Percentiles rank a stretch among this genome's conserved stretches.
Conservation (phyloP, 1,139 yeast species). For the Blastobotrys aristatus region DNA sequence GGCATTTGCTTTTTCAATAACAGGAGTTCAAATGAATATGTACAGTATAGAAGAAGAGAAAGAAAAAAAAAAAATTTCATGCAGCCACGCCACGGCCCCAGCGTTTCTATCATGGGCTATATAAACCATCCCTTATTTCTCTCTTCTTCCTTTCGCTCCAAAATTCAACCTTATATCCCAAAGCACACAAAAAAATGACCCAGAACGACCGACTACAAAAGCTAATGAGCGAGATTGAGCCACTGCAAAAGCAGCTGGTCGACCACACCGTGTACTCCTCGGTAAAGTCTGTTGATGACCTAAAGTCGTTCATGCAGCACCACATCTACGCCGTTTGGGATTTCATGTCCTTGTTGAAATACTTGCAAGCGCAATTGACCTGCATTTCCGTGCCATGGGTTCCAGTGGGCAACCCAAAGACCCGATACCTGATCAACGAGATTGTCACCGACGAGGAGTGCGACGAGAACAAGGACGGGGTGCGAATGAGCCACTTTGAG, state of each 20-base stretch:
- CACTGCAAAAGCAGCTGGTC: slow-evolving; percentile 19
- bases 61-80: too few species aligned
- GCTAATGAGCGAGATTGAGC: slow-evolving; percentile 21
- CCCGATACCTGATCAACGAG: slow-evolving; percentile 23
- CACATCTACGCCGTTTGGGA: slow-evolving; percentile 26
- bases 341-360: slow-evolving; percentile 23
- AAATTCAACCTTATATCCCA: not conserved
- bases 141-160: not conserved
- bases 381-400: slow-evolving; percentile 23
- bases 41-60: too few species aligned
- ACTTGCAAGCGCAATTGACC: slow-evolving; percentile 20
- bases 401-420: slow-evolving; percentile 23
- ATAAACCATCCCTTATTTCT: not conserved
- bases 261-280: slow-evolving; percentile 21
- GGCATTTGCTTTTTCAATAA: too few species aligned
- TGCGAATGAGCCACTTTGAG: slow-evolving; percentile 23
- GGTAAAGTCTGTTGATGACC: slow-evolving; percentile 21
- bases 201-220: slow-evolving; percentile 16
- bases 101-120: too few species aligned
- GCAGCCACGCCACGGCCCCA: too few species aligned
- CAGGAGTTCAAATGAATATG: too few species aligned
- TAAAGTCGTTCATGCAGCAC: slow-evolving; percentile 19
- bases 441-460: slow-evolving; percentile 23
- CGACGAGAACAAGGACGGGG: slow-evolving; percentile 22
- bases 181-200: slow-evolving; percentile 11